Percentiles rank a stretch among this genome's conserved stretches.
These are phyloP conservation scores for Canavalia gladiata DNA, from an alignment of 306 rosid genomes.

Conservation along the genomic window DNA sequence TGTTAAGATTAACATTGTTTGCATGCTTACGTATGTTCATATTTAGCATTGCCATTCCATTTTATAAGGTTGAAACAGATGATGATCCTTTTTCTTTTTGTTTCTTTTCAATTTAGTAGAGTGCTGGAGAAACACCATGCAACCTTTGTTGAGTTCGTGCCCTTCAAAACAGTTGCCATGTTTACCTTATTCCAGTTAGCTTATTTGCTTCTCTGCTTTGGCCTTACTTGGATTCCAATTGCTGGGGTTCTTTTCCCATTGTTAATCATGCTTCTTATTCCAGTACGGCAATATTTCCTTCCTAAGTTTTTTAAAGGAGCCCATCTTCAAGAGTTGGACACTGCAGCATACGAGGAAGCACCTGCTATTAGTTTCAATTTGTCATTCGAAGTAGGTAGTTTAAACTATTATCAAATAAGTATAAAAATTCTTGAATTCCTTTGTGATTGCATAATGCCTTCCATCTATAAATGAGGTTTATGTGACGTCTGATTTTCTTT, in stretches of 20 bases:
- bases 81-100: slow-evolving; percentile 47
- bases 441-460: background rate
- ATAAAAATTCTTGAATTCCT: background rate
- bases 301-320: slow-evolving; percentile 75
- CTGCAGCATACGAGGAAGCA: slow-evolving; percentile 84
- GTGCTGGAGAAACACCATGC: slow-evolving; percentile 75
- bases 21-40: background rate
- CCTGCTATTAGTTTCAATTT: slow-evolving; percentile 72
- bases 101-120: slow-evolving; percentile 54
- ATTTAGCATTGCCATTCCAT: slow-evolving; percentile 13
- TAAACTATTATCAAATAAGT: slow-evolving; percentile 14
- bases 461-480: slow-evolving; percentile 1
- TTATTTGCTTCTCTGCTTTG: slow-evolving; percentile 81
- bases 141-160: slow-evolving; percentile 70
- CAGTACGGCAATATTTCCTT: slow-evolving; percentile 78
- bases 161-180: slow-evolving; percentile 71
- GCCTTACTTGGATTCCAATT: slow-evolving; percentile 87
- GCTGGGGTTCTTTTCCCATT: slow-evolving; percentile 89
- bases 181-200: slow-evolving; percentile 81
- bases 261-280: slow-evolving; percentile 92
- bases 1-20: background rate
- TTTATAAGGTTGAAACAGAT: slow-evolving; percentile 47
- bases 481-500: background rate
- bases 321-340: slow-evolving; percentile 90
- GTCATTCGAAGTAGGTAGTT: slow-evolving; percentile 68